Evolutionary conservation across 1,284 basidiomycete species (phyloP), one percentile per base, ranked within the genome.

Genomic region (Tilletiopsis washingtonensis): DNA sequence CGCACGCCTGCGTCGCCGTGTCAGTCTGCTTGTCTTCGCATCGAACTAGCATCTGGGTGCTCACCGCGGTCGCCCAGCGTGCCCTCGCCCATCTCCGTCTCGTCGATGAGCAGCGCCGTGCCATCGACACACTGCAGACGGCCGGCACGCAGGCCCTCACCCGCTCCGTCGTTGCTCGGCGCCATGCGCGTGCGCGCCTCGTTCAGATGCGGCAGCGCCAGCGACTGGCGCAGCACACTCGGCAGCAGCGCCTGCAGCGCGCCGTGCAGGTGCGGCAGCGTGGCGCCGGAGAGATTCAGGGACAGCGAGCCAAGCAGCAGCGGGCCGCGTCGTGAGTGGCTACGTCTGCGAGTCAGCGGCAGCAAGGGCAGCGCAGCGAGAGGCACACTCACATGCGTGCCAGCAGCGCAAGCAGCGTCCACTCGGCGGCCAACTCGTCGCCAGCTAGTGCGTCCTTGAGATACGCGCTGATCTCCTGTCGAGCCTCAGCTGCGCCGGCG

Each of bases 61-160:
- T 32, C 43, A 21, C 54, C 58, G 11, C 6, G 78, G 48, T 85
- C 82, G 14, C 77, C 69, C 9, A 89, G 76, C 49, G 78, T 77
- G 5, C 84, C 84, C 67, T 88, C 86, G 21, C 77, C 77, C 41
- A 89, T 75, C 1, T 78, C 79, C 51, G 76, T 76, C 66, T 88
- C 86, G 9, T 85, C 84, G 26, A 88, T 69, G 4, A 89, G 65
- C 19, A 85, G 75, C 2, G 80, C 74, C 7, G 81, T 81, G 1
- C 83, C 83, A 9, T 73, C 70, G 1, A 86, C 80, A 2, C 88
- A 77, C 68, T 91, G 88, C 20, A 91, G 76, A 49, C 78, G 78
- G 0, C 88, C 88, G 1, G 84, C 81, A 56, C 84, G 80, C 3
- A 91, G 75, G 52, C 85, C 83, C 57, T 87, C 85, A 21, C 84